Evolutionary conservation across 2,329 filamentous ascomycete genomes (phyloP).

Genomic region (Diaporthe aspalathi): DNA sequence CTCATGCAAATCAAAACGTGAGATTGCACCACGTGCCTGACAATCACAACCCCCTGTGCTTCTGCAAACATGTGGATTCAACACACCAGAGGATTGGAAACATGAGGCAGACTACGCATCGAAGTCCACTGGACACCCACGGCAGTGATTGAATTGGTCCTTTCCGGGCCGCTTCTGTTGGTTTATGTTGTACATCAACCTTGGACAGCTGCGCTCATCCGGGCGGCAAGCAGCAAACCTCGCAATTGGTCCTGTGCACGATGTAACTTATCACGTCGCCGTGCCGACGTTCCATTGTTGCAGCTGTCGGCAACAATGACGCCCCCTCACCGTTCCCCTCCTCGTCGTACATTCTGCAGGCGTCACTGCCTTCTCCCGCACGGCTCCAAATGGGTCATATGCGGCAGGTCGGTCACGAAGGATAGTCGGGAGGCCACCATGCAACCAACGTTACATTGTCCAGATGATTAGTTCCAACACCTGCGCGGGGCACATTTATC

Average conservation of each 20-base stretch:
- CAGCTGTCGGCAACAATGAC: not conserved
- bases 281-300: not conserved
- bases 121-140: not conserved
- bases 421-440: not conserved
- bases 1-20: slow-evolving; percentile 17
- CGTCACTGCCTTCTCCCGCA: not conserved
- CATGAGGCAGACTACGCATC: not conserved
- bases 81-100: not conserved
- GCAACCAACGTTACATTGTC: slow-evolving; percentile 17
- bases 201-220: not conserved
- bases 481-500: not conserved
- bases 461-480: slow-evolving; percentile 8
- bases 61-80: not conserved
- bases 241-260: not conserved
- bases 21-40: slow-evolving; percentile 21
- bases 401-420: not conserved
- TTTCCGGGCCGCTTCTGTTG: not conserved
- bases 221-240: not conserved
- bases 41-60: not conserved
- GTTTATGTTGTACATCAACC: not conserved
- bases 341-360: not conserved
- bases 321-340: not conserved
- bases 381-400: not conserved
- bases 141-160: not conserved
- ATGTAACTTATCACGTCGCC: not conserved